A percentile compares a stretch with the other conserved stretches of the same genome.
phyloP scores from a whole-genome alignment of 345 rosid species.

The Eucalyptus globulus region DNA sequence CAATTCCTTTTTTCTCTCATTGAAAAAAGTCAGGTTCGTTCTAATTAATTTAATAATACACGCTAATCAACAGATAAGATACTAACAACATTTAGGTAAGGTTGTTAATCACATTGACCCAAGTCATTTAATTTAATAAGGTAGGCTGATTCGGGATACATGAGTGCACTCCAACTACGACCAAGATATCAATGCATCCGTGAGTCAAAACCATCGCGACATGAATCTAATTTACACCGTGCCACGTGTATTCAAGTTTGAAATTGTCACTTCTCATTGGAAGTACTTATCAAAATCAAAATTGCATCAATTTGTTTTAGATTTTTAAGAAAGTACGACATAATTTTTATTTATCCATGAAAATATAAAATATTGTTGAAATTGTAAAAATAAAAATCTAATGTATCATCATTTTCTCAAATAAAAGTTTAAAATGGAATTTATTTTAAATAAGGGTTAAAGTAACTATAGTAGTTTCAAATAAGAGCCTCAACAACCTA shows the following conservation, averaged over 20 bases:
- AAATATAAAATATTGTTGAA: background rate
- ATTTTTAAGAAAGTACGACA: background rate
- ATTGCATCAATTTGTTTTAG: background rate
- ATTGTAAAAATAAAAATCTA: too few species aligned
- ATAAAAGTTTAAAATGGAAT: accelerated
- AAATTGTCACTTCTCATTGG: background rate
- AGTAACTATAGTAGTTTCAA: accelerated
- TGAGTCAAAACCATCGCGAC: background rate
- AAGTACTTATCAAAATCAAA: background rate
- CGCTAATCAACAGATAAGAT: background rate
- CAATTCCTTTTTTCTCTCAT: background rate
- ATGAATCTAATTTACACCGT: background rate
- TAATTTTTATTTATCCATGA: background rate
- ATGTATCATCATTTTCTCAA: accelerated
- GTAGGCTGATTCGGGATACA: background rate
- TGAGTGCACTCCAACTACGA: background rate
- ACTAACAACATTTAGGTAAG: background rate
- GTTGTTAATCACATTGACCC: background rate
- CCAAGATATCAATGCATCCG: background rate
- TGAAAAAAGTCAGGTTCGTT: background rate
- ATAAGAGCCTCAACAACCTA: too few species aligned
- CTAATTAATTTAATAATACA: background rate
- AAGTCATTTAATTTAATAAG: background rate
- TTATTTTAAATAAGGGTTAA: too few species aligned
- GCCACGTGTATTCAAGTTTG: background rate